Percentiles rank a stretch among this genome's conserved stretches.
phyloP scores from a whole-genome alignment of 2,329 filamentous ascomycete species.

The Gremmenia infestans region DNA sequence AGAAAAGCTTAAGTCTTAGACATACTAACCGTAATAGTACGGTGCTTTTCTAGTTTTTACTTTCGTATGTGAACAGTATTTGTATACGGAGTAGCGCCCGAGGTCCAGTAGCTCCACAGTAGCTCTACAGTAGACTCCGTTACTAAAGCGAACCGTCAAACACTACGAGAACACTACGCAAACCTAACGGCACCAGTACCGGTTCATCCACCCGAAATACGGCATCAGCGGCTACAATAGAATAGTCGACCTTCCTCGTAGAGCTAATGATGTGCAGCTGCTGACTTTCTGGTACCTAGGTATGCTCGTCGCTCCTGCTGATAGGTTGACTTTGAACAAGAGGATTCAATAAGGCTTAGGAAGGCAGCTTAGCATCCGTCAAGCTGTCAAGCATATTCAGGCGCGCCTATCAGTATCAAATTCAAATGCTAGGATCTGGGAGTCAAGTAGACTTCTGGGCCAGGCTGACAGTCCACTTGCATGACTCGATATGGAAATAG shows the following conservation, averaged over 20 bases:
- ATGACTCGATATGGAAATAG: not conserved
- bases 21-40: no score
- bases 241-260: not conserved
- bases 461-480: not conserved
- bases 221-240: not conserved
- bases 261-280: not conserved
- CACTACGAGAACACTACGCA: no score
- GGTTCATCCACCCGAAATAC: not conserved
- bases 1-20: no score
- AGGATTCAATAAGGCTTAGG: not conserved
- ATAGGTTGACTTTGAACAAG: not conserved
- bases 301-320: not conserved
- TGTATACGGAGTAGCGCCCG: no score
- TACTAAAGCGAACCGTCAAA: no score
- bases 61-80: no score
- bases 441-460: not conserved
- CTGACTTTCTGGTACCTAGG: not conserved
- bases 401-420: not conserved
- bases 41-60: no score
- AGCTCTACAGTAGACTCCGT: no score
- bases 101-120: no score
- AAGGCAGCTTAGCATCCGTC: not conserved
- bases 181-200: no score
- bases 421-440: not conserved
- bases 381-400: not conserved